These are phyloP conservation scores for Diplosphaera chodatii DNA, from an alignment of 139 green algal species.

Conservation along the genomic window DNA sequence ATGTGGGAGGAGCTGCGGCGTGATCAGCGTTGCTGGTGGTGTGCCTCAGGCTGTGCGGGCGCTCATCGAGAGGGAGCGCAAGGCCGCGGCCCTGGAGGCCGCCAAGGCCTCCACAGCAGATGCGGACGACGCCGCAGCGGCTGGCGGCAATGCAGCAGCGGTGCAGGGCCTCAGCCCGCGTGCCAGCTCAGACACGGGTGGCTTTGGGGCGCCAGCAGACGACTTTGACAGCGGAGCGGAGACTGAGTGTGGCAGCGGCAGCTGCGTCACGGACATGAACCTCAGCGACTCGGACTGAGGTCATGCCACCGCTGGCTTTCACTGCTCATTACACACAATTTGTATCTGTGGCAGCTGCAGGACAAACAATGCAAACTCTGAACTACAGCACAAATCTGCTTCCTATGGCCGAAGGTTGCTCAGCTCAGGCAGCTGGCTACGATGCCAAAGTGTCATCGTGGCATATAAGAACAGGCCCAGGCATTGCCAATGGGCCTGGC, in stretches of 20 bases:
- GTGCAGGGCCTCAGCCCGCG: background rate
- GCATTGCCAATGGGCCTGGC: too few relatives aligned
- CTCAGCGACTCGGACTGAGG: conserved; percentile 2
- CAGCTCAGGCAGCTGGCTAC: too few relatives aligned
- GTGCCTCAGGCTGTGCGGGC: conserved; percentile 5
- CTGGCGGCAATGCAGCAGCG: too few relatives aligned
- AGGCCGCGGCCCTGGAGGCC: background rate
- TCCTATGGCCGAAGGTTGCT: too few relatives aligned
- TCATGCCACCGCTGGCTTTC: too few relatives aligned
- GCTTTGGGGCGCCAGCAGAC: background rate
- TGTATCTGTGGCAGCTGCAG: too few relatives aligned
- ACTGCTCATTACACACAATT: background rate
- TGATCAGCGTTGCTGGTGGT: too few relatives aligned
- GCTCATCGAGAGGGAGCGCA: conserved; percentile 25
- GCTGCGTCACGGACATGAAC: conserved; percentile 32
- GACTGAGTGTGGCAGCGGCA: conserved; percentile 20
- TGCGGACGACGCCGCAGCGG: background rate
- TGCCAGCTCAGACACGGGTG: background rate
- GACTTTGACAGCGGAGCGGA: conserved; percentile 32
- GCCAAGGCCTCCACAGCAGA: background rate
- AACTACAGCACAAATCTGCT: too few relatives aligned
- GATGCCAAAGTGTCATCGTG: too few relatives aligned
- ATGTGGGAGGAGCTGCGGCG: too few relatives aligned
- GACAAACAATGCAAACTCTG: too few relatives aligned
- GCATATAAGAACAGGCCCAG: too few relatives aligned